These are phyloP conservation scores for Passalora sequoiae DNA, from an alignment of 2,329 filamentous ascomycete species.

Conservation along the genomic window DNA sequence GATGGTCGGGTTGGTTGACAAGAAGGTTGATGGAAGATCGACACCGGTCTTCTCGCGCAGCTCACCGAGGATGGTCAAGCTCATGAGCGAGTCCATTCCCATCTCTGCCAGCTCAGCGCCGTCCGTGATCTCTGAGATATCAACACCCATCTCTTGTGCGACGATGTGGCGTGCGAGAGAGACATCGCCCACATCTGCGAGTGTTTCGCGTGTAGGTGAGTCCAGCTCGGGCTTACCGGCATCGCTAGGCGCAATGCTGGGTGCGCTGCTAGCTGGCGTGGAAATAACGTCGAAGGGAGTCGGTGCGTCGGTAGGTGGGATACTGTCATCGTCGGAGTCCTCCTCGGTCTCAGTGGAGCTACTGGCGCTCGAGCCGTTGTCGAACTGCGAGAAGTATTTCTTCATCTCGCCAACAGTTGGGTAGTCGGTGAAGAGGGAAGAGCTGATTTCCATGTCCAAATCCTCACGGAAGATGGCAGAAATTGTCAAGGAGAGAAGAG, in stretches of 20 bases:
- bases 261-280: constrained; percentile 47
- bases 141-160: constrained; percentile 60
- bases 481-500: constrained; percentile 56
- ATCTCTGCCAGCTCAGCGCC: constrained; percentile 57
- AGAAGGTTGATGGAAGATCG: constrained; percentile 50
- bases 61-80: constrained; percentile 47
- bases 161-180: constrained; percentile 47
- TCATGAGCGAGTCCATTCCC: constrained; percentile 52
- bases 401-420: constrained; percentile 58
- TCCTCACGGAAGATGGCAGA: constrained; percentile 59
- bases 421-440: constrained; percentile 56
- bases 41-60: constrained; percentile 49
- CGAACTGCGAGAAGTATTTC: constrained; percentile 49
- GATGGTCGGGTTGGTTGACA: constrained; percentile 58
- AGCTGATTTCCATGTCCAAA: constrained; percentile 54
- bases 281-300: constrained; percentile 43
- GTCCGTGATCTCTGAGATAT: constrained; percentile 51
- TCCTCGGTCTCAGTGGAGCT: constrained; percentile 32
- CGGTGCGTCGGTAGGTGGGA: constrained; percentile 36
- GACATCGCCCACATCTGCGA: constrained; percentile 36
- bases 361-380: constrained; percentile 33
- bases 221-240: constrained; percentile 39
- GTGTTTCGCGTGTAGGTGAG: constrained; percentile 31
- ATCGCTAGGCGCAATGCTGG: constrained; percentile 39
- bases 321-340: constrained; percentile 40